A percentile compares a stretch with the other conserved stretches of the same genome.
Evolutionary conservation across 768 basidiomycete species (phyloP).

Genomic region (Kwoniella mangroviensis): DNA sequence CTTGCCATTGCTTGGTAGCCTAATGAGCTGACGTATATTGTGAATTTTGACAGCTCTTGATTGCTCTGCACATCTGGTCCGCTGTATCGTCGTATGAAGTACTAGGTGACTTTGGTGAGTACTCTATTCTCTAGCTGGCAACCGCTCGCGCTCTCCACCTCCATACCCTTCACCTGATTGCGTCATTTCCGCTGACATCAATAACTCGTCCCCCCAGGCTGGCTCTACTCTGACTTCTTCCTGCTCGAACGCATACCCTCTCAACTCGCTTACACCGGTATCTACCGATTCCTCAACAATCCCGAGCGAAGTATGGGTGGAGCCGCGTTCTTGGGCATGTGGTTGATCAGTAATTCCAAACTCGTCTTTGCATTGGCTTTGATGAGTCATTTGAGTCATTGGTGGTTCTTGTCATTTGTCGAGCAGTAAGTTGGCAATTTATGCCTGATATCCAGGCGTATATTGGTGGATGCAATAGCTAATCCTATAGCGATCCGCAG

Average conservation of each 20-base stretch:
- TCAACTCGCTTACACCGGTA: slow-evolving; percentile 91
- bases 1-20: no score
- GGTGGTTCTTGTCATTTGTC: slow-evolving; percentile 92
- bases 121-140: background rate
- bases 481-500: slow-evolving; percentile 59
- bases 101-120: slow-evolving; percentile 84
- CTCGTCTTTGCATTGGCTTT: slow-evolving; percentile 85
- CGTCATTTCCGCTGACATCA: background rate
- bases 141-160: background rate
- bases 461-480: background rate
- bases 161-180: background rate
- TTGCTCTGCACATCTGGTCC: slow-evolving; percentile 89
- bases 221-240: slow-evolving; percentile 99
- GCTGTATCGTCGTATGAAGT: slow-evolving; percentile 89
- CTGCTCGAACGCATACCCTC: slow-evolving; percentile 84
- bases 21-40: background rate
- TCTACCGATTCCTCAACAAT: slow-evolving; percentile 95
- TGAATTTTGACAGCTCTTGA: slow-evolving; percentile 65
- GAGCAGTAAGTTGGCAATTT: slow-evolving; percentile 72
- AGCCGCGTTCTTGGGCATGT: slow-evolving; percentile 91
- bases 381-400: slow-evolving; percentile 81
- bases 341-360: slow-evolving; percentile 88
- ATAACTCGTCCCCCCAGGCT: slow-evolving; percentile 64
- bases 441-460: no score
- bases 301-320: slow-evolving; percentile 91